Evolutionary conservation across 495 filamentous ascomycete species (phyloP).

Genomic region (Xylaria venustula): DNA sequence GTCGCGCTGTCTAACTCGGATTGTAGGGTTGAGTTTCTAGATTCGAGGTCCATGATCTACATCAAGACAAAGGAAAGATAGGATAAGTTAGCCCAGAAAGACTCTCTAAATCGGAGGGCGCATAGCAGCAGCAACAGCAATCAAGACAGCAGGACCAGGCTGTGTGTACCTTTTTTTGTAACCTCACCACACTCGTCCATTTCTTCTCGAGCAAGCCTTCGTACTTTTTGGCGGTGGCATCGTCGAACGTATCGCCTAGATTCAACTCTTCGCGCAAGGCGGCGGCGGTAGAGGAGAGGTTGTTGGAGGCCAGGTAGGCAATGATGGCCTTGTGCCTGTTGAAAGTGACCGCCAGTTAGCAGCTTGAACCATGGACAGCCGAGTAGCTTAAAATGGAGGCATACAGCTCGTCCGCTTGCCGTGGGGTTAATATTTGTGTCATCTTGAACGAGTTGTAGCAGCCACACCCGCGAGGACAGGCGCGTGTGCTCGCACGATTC

Average conservation of each 20-base stretch:
- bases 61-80: slow-evolving; percentile 5
- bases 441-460: too few species aligned
- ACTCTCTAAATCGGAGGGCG: neutral
- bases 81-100: slow-evolving; percentile 4
- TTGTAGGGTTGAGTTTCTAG: slow-evolving; percentile 67
- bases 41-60: slow-evolving; percentile 94
- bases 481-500: too few species aligned
- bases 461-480: too few species aligned
- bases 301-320: slow-evolving; percentile 76
- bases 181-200: slow-evolving; percentile 86
- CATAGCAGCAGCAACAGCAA: neutral
- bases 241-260: slow-evolving; percentile 69
- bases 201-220: slow-evolving; percentile 90
- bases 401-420: slow-evolving; percentile 89
- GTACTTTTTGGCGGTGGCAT: slow-evolving; percentile 79
- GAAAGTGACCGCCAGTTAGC: slow-evolving; percentile 6
- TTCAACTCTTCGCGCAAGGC: slow-evolving; percentile 65
- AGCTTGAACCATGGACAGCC: too few species aligned
- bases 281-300: slow-evolving; percentile 63
- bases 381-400: too few species aligned
- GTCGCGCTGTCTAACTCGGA: slow-evolving; percentile 80
- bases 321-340: slow-evolving; percentile 83
- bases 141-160: neutral
- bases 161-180: slow-evolving; percentile 79
- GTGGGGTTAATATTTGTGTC: slow-evolving; percentile 72